phyloP scores from a whole-genome alignment of 495 filamentous ascomycete species.

The Xeromyces bisporus region DNA sequence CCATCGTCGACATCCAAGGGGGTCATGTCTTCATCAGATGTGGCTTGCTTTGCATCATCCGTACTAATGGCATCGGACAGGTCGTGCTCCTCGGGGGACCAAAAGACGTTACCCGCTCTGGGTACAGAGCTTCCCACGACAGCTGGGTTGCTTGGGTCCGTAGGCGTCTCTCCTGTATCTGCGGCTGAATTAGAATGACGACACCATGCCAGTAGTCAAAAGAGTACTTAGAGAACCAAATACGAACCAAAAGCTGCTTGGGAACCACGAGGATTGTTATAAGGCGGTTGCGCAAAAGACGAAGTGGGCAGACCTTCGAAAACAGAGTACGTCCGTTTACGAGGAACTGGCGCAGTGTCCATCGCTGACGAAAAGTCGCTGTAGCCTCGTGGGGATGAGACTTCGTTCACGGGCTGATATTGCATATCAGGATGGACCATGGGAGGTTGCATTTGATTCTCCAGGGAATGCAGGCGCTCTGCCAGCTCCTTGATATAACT shows the following conservation, averaged over 20 bases:
- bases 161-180: conserved; percentile 22
- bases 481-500: conserved; percentile 95
- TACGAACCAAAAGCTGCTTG: conserved; percentile 23
- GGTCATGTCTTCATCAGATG: conserved; percentile 25
- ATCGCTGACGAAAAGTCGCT: conserved; percentile 34
- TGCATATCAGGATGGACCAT: conserved; percentile 31
- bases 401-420: conserved; percentile 31
- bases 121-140: conserved; percentile 15
- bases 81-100: conserved; percentile 22
- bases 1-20: conserved; percentile 28
- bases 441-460: conserved; percentile 42
- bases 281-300: conserved; percentile 27
- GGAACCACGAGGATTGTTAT: conserved; percentile 27
- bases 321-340: conserved; percentile 42
- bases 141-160: conserved; percentile 24
- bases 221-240: too few species aligned
- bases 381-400: conserved; percentile 25
- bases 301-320: conserved; percentile 34
- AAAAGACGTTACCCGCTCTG: conserved; percentile 24
- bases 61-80: conserved; percentile 21
- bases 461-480: conserved; percentile 69
- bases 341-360: conserved; percentile 19
- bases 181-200: conserved; percentile 12
- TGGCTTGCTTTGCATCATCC: conserved; percentile 19
- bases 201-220: conserved; percentile 3